Base-by-base conservation (phyloP, 2,329 filamentous ascomycete species). In the Bipolaris bicolor region DNA sequence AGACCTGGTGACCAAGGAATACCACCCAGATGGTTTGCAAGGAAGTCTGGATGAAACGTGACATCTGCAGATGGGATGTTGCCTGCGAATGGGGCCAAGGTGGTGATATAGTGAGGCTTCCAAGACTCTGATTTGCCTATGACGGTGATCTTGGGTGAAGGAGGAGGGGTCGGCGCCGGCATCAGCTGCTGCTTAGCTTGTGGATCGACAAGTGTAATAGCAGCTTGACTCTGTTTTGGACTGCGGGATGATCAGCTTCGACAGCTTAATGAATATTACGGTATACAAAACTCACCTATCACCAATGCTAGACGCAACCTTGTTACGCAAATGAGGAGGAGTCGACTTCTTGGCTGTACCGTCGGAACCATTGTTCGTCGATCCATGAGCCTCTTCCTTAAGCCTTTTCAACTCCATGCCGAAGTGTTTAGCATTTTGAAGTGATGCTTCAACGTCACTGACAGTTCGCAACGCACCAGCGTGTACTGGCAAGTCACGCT, bases 1-100 rank as follows among this genome's bases (percentile, higher is more conserved):
- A 80, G 73, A 10, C 79, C 77, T 0, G 79, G 77, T 10, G 72
- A 76, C 76, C 77, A 80, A 6, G 70, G 52, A 0, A 61, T 62
- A 18, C 79, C 80, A 15, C 69, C 70, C n/a, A 81, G 61, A 13
- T 62, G 57, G n/a, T 69, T 61, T 24, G 63, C 60, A 15, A 82
- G 65, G 57, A 81, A 76, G 24, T 77, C 70, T 26, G 63, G 70
- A 9, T 68, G 65, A 63, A 82, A 82, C 13, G 73, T 75, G 18
- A 67, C 57, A 52, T 59, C 72, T n/a, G 63, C 49, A 22, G 57
- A 3, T 0, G 75, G 75, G 39, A 78, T 69, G 5, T 49, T 26
- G 6, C 44, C 15, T 7, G 62, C 16, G 4, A 75, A 59, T 0
- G 64, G 33, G 2, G 62, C 46, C n/a, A 81, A 66, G 1, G 63